These are phyloP conservation scores for Oryza punctata DNA, from an alignment of 176 grass and related monocot species.

Conservation along the genomic window DNA sequence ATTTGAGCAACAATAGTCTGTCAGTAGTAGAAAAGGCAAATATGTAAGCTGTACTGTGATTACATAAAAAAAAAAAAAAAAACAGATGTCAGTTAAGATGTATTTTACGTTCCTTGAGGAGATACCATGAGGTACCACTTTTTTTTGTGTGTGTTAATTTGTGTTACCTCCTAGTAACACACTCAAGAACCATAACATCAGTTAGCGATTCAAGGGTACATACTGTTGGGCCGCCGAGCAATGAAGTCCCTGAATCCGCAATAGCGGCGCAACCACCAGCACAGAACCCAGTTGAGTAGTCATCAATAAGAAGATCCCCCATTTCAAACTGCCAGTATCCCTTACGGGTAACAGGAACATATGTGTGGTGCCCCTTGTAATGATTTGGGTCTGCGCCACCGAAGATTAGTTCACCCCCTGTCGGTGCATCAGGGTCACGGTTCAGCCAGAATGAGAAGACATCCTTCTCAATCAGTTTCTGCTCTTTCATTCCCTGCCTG, in stretches of 20 bases:
- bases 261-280: constrained; percentile 84
- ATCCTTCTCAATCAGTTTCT: constrained; percentile 64
- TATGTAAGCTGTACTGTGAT: neutral
- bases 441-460: constrained; percentile 98
- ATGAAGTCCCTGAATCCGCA: constrained; percentile 89
- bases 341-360: constrained; percentile 79
- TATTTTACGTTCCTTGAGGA: neutral
- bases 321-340: constrained; percentile 97
- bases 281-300: constrained; percentile 70
- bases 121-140: neutral
- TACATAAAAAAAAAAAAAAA: too few species aligned
- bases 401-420: constrained; percentile 87
- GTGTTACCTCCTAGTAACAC: neutral
- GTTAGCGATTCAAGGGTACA: neutral
- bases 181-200: neutral
- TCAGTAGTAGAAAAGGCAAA: constrained; percentile 26
- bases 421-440: constrained; percentile 60
- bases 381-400: constrained; percentile 81
- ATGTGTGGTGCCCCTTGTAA: constrained; percentile 72
- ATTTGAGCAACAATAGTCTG: constrained; percentile 81
- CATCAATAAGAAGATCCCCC: constrained; percentile 70
- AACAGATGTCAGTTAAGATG: neutral
- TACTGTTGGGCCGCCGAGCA: constrained; percentile 89
- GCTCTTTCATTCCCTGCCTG: constrained; percentile 87
- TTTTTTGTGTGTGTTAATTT: neutral